Base-by-base conservation (phyloP, 108 stramenopile species). In the Skeletonema grethae region DNA sequence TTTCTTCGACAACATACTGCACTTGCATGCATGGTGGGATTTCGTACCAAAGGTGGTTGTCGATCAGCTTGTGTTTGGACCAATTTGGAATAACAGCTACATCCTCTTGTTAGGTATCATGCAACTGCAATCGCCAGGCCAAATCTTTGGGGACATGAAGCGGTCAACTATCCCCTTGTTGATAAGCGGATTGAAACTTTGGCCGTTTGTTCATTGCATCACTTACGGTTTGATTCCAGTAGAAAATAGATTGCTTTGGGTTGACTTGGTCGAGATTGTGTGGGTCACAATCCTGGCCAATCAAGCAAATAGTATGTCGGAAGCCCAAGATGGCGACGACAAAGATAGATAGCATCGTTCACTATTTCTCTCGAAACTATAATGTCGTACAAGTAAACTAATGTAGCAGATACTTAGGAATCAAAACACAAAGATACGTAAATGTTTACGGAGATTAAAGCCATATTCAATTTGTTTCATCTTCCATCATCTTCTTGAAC, bases 251-350 rank as follows among this genome's bases (percentile, higher is more conserved):
- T 73, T 96, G 50, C 66, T 96, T 12, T 96, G 92, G 92, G 91
- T 95, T 10, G 94, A 95, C 73, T 67, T 83, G 5, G 90, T 96
- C 66, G 95, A 96, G 79, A 92, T 96, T 59, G 61, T 94, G 12
- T 96, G 95, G 95, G 95, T 96, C 1, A 93, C 90, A 3, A 94
- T 96, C 72, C 67, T 96, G 22, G 87, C 90, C 31, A 86, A 61
- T 5, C 57, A 72, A 59, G 88, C 86, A 0, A 53, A n/a, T 5
- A 48, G 7, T 10, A 28, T 28, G 25, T 22, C 50, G 50, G 50
- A 53, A 22, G 50, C 50, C 22, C 8, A 20, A 7, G 7, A 22
- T 9, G 50, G 9, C 8, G 50, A 53, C 9, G 50, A 53, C 50
- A 53, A 53, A 53, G 50, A 53, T 24, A 53, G 50, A 53, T 53